These are phyloP conservation scores for Alternaria ethzedia DNA, from an alignment of 2,329 filamentous ascomycete species.

Conservation along the genomic window DNA sequence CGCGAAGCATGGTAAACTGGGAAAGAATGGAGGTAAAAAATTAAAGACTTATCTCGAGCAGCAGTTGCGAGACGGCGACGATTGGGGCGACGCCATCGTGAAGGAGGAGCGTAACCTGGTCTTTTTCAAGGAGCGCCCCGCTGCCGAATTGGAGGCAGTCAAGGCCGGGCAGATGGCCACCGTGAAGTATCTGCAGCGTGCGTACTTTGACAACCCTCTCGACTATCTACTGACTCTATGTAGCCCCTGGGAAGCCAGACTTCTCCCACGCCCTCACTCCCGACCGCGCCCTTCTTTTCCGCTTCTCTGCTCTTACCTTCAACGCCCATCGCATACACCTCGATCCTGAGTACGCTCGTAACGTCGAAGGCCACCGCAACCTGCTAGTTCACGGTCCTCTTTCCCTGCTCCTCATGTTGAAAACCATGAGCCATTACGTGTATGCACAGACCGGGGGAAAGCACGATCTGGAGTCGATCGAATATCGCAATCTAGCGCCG, in stretches of 20 bases:
- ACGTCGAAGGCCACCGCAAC: slow-evolving; percentile 75
- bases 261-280: slow-evolving; percentile 69
- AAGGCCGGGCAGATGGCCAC: slow-evolving; percentile 32
- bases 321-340: slow-evolving; percentile 94
- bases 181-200: slow-evolving; percentile 49
- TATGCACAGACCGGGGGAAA: neutral
- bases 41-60: neutral
- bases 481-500: slow-evolving; percentile 83
- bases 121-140: slow-evolving; percentile 63
- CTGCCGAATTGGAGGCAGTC: slow-evolving; percentile 45
- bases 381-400: slow-evolving; percentile 89
- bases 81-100: slow-evolving; percentile 50
- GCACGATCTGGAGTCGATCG: slow-evolving; percentile 62
- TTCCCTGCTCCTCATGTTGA: slow-evolving; percentile 76
- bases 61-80: slow-evolving; percentile 11
- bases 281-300: slow-evolving; percentile 76
- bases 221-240: slow-evolving; percentile 17
- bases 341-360: slow-evolving; percentile 71
- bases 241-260: slow-evolving; percentile 59
- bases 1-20: neutral
- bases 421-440: slow-evolving; percentile 58
- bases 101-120: slow-evolving; percentile 68
- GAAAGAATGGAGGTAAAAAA: neutral
- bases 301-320: slow-evolving; percentile 84
- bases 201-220: slow-evolving; percentile 2